Evolutionary conservation across 176 grass and related monocot species (phyloP).

Genomic region (Eleusine coracana): DNA sequence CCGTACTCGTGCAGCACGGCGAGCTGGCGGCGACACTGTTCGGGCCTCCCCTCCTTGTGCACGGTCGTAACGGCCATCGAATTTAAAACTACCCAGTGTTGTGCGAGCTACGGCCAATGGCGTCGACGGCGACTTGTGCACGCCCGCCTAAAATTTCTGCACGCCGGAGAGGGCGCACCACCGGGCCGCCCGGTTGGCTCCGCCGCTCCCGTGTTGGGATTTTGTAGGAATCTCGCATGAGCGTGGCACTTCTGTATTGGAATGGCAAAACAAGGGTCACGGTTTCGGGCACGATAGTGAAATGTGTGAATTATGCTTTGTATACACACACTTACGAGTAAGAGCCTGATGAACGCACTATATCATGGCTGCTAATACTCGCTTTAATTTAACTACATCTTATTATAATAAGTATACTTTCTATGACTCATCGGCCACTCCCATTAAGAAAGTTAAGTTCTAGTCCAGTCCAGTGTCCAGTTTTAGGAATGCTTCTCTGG

Average conservation of each 20-base stretch:
- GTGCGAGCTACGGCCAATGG: background rate
- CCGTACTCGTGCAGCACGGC: background rate
- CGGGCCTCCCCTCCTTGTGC: background rate
- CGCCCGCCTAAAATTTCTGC: background rate
- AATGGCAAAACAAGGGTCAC: too few species aligned
- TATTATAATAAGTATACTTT: too few species aligned
- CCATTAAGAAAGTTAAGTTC: background rate
- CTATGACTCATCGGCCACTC: slow-evolving; percentile 5
- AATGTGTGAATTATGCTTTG: too few species aligned
- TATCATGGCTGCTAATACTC: background rate
- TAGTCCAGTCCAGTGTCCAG: background rate
- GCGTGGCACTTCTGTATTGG: too few species aligned
- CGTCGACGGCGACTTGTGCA: background rate
- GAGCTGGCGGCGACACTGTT: background rate
- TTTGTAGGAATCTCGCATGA: too few species aligned
- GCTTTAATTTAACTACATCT: background rate
- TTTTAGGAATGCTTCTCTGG: background rate
- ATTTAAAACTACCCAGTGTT: background rate
- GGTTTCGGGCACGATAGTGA: too few species aligned
- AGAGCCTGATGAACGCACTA: background rate
- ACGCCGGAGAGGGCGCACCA: slow-evolving; percentile 29
- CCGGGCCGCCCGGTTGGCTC: slow-evolving; percentile 10
- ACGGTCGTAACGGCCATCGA: background rate
- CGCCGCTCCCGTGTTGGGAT: background rate
- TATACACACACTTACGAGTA: background rate